phyloP scores from a whole-genome alignment of 768 basidiomycete species.

The Psilocybe sp. region DNA sequence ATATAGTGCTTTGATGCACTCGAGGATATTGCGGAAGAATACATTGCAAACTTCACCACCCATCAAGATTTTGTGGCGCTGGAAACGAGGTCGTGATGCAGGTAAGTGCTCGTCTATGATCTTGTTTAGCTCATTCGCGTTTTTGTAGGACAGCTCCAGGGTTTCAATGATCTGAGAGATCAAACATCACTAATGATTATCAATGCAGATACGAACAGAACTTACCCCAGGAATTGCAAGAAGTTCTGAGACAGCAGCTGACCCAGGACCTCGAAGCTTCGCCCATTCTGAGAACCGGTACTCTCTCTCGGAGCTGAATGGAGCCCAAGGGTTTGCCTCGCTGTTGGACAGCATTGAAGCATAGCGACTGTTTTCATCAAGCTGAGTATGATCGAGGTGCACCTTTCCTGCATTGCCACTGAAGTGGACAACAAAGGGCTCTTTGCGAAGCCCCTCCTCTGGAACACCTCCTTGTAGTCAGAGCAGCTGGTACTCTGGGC shows the following conservation, averaged over 20 bases:
- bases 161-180: slow-evolving; percentile 19
- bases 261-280: background rate
- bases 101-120: slow-evolving; percentile 26
- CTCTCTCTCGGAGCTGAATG: background rate
- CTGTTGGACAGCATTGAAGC: too few relatives aligned
- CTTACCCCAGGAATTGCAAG: background rate
- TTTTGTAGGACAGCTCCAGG: slow-evolving; percentile 25
- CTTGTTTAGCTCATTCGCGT: slow-evolving; percentile 21
- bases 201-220: background rate
- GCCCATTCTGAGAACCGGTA: background rate
- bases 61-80: slow-evolving; percentile 21
- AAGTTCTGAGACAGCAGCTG: background rate
- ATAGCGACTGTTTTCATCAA: too few relatives aligned
- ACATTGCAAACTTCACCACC: slow-evolving; percentile 27
- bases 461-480: too few relatives aligned
- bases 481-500: too few relatives aligned
- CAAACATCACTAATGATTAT: slow-evolving; percentile 12
- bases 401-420: too few relatives aligned
- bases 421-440: too few relatives aligned
- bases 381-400: too few relatives aligned
- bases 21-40: slow-evolving; percentile 30
- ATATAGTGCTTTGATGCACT: slow-evolving; percentile 32
- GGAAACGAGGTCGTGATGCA: slow-evolving; percentile 19
- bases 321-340: background rate
- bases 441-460: too few relatives aligned